Evolutionary conservation across 345 rosid species (phyloP).

Genomic region (Eucalyptus tenuipes): DNA sequence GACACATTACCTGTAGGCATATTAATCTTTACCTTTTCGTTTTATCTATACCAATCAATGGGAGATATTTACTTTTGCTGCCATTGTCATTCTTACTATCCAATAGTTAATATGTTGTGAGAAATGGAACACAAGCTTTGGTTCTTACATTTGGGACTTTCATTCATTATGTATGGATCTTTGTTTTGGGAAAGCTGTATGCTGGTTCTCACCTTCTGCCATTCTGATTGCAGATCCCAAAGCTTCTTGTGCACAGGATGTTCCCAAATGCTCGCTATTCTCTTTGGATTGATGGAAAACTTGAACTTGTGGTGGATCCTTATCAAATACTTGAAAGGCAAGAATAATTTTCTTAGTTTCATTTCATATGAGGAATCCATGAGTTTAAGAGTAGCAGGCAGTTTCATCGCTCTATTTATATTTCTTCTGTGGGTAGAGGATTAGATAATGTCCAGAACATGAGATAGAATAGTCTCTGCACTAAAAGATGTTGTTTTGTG

Average conservation of each 20-base stretch:
- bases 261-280: slow-evolving; percentile 94
- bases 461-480: neutral
- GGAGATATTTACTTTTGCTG: neutral
- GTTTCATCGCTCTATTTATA: neutral
- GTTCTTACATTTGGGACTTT: neutral
- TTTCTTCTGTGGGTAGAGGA: neutral
- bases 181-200: neutral
- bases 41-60: neutral
- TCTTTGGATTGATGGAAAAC: slow-evolving; percentile 96
- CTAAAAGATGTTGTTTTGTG: neutral
- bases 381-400: neutral
- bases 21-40: neutral
- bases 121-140: neutral
- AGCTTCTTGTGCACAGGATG: slow-evolving; percentile 72
- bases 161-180: neutral
- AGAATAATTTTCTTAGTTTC: neutral
- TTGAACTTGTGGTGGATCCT: slow-evolving; percentile 90
- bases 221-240: slow-evolving; percentile 45
- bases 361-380: neutral
- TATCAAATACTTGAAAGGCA: slow-evolving; percentile 97
- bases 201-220: neutral
- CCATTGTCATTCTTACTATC: neutral
- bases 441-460: neutral
- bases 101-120: neutral
- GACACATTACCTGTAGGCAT: neutral